Conservation (phyloP, 768 basidiomycete species). For the Lentinula sp. region DNA sequence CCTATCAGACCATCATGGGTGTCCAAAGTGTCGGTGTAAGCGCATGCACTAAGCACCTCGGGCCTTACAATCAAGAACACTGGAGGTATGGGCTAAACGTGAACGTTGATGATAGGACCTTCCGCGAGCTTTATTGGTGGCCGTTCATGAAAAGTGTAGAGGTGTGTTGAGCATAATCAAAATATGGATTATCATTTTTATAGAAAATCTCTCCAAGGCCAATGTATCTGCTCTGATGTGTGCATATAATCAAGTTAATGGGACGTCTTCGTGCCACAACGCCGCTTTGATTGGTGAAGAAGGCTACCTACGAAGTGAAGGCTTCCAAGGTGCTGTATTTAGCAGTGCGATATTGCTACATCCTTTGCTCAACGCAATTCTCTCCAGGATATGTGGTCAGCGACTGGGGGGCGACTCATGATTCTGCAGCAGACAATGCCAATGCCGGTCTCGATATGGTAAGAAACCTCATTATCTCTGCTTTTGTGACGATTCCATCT, state of each 20-base stretch:
- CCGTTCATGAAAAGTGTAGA: slow-evolving; percentile 46
- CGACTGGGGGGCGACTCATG: slow-evolving; percentile 49
- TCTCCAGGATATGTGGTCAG: slow-evolving; percentile 39
- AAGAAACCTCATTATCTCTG: background rate
- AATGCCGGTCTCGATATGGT: slow-evolving; percentile 42
- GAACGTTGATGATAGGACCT: slow-evolving; percentile 52
- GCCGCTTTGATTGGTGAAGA: slow-evolving; percentile 36
- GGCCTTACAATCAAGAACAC: slow-evolving; percentile 46
- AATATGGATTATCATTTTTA: background rate
- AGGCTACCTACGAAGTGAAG: slow-evolving; percentile 30
- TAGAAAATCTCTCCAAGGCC: slow-evolving; percentile 24
- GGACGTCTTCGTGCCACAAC: slow-evolving; percentile 63
- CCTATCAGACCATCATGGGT: slow-evolving; percentile 52
- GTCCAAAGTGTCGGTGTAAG: slow-evolving; percentile 57
- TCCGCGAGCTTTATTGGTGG: slow-evolving; percentile 47
- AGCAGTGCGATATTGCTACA: background rate
- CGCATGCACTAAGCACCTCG: slow-evolving; percentile 50
- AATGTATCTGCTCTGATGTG: slow-evolving; percentile 48
- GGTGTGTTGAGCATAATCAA: slow-evolving; percentile 17
- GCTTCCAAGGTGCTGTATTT: slow-evolving; percentile 32
- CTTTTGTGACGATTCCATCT: background rate
- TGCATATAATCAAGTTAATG: slow-evolving; percentile 48
- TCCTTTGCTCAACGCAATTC: background rate
- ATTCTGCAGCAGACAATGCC: slow-evolving; percentile 37
- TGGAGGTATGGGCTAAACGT: slow-evolving; percentile 37